Base-by-base conservation (phyloP, 768 basidiomycete genomes). In the Mycena alexandri region DNA sequence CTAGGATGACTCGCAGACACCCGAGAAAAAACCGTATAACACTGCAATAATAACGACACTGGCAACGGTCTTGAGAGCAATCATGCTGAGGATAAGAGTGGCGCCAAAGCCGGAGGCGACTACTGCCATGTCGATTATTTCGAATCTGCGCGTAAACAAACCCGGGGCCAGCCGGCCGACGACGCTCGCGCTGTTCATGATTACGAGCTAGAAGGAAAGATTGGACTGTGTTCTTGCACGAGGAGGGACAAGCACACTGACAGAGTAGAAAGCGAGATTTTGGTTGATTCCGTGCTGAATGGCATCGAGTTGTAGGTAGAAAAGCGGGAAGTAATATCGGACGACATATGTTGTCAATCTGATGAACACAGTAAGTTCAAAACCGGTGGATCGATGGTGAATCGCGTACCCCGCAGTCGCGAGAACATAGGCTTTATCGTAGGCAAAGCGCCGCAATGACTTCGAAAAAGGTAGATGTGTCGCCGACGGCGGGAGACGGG, bases 281-380 rank as follows among this genome's bases (percentile, higher is more conserved):
- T 71, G 38, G 21, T 73, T 65, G 50, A 77, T 70, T 1, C 76
- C 74, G 54, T 80, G 80, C 25, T 61, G 33, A 34, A 74, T 55
- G 1, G 81, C 73, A 67, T 78, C 78, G 13, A 83, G 68, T 63
- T 83, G 82, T 5, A 82, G 63, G 63, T 78, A 83, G 67, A 83
- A 82, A 12, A 80, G 61, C 0, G 80, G 79, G 19, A 66, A 77
- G 47, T 72, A 79, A 52, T 75, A 72, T 12, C 73, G 76, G 10
- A 57, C 54, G 10, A 64, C 59, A 42, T 76, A 76, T 42, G 63
- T 67, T 0, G 71, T 61, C n/a, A 73, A 41, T 10, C 70, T 71
- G 24, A 2, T 2, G 13, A 47, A 42, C 19, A 34, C 12, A 43
- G 21, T 6, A 36, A 46, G 58, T 51, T 29, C 8, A 51, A 21